These are phyloP conservation scores for Coemansia asiatica DNA, from an alignment of 192 early-diverging fungal species.

Conservation along the genomic window DNA sequence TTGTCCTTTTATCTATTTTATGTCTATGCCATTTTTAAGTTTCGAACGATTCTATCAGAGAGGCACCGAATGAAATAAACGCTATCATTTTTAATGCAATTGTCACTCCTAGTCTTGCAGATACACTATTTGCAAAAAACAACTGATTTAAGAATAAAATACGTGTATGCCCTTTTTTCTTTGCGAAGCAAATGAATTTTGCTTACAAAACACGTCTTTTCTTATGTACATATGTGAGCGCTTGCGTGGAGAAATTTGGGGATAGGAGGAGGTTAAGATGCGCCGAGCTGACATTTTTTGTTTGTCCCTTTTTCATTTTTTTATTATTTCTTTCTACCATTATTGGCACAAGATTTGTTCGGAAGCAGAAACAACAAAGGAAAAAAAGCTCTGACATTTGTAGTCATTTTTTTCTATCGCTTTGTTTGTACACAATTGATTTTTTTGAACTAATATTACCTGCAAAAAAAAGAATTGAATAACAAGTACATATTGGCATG, in stretches of 20 bases:
- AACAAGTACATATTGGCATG: neutral
- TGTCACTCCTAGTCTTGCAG: neutral
- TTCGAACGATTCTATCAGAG: neutral
- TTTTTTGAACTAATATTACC: neutral
- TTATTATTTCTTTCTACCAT: conserved; percentile 1
- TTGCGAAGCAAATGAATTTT: neutral
- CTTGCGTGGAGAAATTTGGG: neutral
- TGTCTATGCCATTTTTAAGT: neutral
- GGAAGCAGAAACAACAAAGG: neutral
- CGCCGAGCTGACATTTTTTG: neutral
- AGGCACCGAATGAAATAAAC: neutral
- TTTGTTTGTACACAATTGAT: neutral
- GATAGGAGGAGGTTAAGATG: neutral
- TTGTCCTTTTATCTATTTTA: neutral
- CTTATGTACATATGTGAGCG: neutral
- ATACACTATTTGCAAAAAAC: neutral
- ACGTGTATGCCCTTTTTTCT: neutral
- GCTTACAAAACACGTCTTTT: neutral
- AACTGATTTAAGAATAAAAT: neutral
- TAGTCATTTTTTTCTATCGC: neutral
- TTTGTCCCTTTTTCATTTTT: neutral
- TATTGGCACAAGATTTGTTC: neutral
- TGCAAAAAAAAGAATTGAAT: neutral
- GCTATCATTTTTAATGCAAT: neutral
- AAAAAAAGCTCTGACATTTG: neutral